Conservation (phyloP, 352 stramenopile species). For the Phytophthora europaea region DNA sequence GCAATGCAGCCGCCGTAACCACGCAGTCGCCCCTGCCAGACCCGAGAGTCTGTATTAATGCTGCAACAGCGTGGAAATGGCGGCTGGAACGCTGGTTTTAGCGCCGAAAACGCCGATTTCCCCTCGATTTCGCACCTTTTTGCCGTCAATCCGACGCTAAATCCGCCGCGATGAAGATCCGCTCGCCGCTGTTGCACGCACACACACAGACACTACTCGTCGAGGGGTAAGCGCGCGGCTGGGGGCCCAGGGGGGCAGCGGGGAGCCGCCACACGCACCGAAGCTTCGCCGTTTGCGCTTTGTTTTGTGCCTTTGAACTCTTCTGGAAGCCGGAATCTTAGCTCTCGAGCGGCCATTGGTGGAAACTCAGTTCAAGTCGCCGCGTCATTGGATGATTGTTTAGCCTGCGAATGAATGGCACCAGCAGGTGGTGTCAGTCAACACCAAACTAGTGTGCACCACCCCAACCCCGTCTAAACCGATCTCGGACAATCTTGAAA, state of each 20-base stretch:
- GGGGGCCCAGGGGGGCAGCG: neutral
- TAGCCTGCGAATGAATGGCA: conserved; percentile 25
- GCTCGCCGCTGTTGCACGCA: conserved; percentile 28
- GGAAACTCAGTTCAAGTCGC: neutral
- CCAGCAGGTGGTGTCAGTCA: neutral
- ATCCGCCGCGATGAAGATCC: conserved; percentile 12
- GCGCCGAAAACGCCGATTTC: neutral
- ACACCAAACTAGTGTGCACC: conserved; percentile 8
- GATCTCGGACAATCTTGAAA: conserved; percentile 35
- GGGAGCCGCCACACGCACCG: conserved; percentile 20
- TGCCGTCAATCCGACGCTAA: conserved; percentile 16
- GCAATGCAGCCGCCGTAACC: neutral
- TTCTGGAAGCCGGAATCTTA: conserved; percentile 38
- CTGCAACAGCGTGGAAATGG: neutral
- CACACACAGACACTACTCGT: conserved; percentile 25
- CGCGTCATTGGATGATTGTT: conserved; percentile 21
- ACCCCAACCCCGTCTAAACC: conserved; percentile 15
- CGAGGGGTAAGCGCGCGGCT: neutral
- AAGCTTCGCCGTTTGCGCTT: conserved; percentile 29
- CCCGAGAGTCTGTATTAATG: neutral
- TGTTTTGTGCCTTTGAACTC: conserved; percentile 39
- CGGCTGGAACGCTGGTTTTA: conserved; percentile 5
- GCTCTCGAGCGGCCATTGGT: conserved; percentile 18
- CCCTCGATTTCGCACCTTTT: conserved; percentile 27
- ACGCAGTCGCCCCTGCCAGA: neutral